Conservation (phyloP, 345 rosid genomes). For the Eucalyptus tenuipes region DNA sequence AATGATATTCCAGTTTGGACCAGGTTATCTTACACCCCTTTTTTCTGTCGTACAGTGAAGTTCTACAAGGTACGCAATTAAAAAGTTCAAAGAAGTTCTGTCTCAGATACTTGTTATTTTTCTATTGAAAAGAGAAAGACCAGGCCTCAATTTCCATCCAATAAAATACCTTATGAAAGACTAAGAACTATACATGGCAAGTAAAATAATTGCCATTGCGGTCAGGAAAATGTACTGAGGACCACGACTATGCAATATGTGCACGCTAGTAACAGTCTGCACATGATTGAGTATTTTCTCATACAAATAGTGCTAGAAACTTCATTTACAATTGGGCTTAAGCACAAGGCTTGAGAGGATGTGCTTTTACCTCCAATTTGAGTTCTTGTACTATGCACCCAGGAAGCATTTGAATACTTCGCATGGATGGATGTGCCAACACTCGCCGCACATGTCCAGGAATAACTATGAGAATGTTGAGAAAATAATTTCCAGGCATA, state of each 20-base stretch:
- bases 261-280: background rate
- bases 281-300: background rate
- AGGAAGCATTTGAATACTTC: constrained; percentile 24
- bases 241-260: background rate
- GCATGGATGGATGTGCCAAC: constrained; percentile 1
- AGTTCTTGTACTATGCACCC: constrained; percentile 31
- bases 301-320: background rate
- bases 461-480: constrained; percentile 16
- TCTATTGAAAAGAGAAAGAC: background rate
- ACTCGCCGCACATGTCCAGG: constrained; percentile 35
- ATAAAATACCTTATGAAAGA: background rate
- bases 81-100: background rate
- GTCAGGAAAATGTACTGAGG: background rate
- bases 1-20: background rate
- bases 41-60: background rate
- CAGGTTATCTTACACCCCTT: background rate
- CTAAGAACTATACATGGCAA: background rate
- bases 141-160: background rate
- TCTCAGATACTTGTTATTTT: background rate
- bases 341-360: background rate
- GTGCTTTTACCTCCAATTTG: constrained; percentile 38
- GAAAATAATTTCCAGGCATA: background rate
- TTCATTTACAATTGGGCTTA: background rate
- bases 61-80: background rate
- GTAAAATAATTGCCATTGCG: background rate